Evolutionary conservation across 441 rosid species (phyloP), one percentile per base, ranked within the genome.

Genomic region (Kokia cookei): DNA sequence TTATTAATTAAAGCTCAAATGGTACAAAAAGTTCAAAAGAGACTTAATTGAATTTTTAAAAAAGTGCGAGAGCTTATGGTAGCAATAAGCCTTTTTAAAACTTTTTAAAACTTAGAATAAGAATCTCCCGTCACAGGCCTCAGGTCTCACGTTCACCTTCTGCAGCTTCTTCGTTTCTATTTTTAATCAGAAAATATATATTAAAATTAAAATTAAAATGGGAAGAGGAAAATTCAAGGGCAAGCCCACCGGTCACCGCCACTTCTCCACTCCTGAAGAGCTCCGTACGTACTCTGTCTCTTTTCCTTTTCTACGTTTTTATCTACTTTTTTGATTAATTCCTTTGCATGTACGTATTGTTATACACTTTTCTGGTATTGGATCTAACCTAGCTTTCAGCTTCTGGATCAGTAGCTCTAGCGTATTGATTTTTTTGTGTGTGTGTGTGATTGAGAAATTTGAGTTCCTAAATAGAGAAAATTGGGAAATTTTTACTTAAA

Each of bases 191-290:
- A 35, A n/a, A 37, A 8, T 12, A 26, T 4, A 26, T 1, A 27
- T 2, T 5, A 13, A 29, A 2, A 55, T 2, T 8, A 51, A 14
- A n/a, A 15, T 32, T 55, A 19, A 19, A 4, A 64, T 64, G 69
- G 51, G 51, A 42, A 64, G 69, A 64, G 69, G 69, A 19, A 64
- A 64, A 19, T 64, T 64, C 69, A 42, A 64, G 32, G 69, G 51
- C 51, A 64, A 64, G 68, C 68, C 68, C 22, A 64, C 51, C n/a
- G 68, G 68, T 50, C 51, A 40, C 32, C 68, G 68, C 51, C 68
- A 64, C n/a, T 64, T 64, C 68, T 64, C 51, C 7, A 64, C 68
- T 40, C 29, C 51, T 9, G 68, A 64, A 40, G 68, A 64, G 68
- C 27, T 64, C 48, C 29, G 51, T 64, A 64, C 9, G 5, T 7